These are phyloP conservation scores for Thielaviopsis ethacetica DNA, from an alignment of 2,329 filamentous ascomycete species.

Conservation along the genomic window DNA sequence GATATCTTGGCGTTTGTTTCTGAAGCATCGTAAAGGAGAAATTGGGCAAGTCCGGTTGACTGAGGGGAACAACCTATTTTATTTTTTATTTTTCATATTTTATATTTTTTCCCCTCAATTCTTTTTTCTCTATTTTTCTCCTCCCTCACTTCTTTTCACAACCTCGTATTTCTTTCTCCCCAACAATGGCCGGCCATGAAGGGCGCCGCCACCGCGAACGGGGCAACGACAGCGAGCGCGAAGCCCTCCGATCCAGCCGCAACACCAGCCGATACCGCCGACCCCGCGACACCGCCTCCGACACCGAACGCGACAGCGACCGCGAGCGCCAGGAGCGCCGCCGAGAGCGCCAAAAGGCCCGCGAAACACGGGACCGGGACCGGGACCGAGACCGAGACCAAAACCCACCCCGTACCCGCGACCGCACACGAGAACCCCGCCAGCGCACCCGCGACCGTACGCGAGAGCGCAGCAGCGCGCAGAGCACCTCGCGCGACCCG, in stretches of 20 bases:
- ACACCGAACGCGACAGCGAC: not conserved
- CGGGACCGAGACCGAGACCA: not conserved
- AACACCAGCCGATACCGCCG: conserved; percentile 3
- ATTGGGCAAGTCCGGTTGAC: not conserved
- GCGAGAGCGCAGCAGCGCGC: not conserved
- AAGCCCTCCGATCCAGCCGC: conserved; percentile 4
- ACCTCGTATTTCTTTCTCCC: conserved; percentile 1
- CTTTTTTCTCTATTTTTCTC: not conserved
- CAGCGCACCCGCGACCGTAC: not conserved
- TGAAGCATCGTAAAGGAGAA: not conserved
- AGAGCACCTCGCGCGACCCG: not conserved
- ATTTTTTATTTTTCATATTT: not conserved
- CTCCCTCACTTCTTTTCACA: not conserved
- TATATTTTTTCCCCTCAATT: not conserved
- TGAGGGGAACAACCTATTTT: not conserved
- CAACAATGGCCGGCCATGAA: conserved; percentile 1
- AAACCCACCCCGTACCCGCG: not conserved
- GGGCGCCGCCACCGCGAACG: conserved; percentile 10
- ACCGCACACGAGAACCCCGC: not conserved
- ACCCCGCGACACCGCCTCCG: not conserved
- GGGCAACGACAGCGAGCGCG: conserved; percentile 9
- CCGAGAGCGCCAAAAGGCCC: not conserved
- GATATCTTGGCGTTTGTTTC: not conserved
- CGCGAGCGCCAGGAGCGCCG: conserved; percentile 4
- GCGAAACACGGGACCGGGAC: not conserved